Conservation (phyloP, 2,329 filamentous ascomycete genomes). For the Diaporthe sp. region DNA sequence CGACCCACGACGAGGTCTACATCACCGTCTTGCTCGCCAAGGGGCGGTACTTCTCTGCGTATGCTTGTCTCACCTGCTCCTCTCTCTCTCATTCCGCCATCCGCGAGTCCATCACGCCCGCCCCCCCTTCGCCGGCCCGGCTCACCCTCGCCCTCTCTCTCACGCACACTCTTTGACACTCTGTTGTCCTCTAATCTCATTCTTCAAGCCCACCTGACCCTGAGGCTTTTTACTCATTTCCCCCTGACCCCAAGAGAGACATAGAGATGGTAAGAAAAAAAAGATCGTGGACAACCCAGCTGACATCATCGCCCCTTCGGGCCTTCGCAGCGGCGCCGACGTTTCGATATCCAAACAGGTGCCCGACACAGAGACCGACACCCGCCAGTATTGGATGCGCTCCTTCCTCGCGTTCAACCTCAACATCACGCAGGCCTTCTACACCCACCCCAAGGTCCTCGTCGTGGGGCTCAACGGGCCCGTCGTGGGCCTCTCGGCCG, state of each 20-base stretch:
- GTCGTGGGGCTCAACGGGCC: constrained; percentile 93
- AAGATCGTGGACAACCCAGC: not conserved
- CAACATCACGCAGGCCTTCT: constrained; percentile 89
- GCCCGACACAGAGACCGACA: constrained; percentile 49
- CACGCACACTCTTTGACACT: not conserved
- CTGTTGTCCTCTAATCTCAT: not conserved
- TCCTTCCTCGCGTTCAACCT: constrained; percentile 87
- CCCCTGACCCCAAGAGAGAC: not conserved
- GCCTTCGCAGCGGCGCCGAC: constrained; percentile 77
- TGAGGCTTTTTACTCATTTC: not conserved
- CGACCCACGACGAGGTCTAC: constrained; percentile 80
- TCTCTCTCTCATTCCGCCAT: constrained; percentile 23
- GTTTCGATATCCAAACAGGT: constrained; percentile 66
- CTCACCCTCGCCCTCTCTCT: constrained; percentile 22
- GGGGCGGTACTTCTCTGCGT: constrained; percentile 92
- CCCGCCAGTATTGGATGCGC: constrained; percentile 68
- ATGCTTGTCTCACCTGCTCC: constrained; percentile 45
- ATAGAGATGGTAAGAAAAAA: not conserved
- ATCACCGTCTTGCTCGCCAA: constrained; percentile 87
- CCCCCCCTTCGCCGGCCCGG: not conserved
- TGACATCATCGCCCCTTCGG: constrained; percentile 15
- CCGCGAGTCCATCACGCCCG: not conserved
- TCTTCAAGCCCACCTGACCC: constrained; percentile 19
- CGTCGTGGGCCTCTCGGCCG: constrained; percentile 87
- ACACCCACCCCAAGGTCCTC: constrained; percentile 93